Percentiles rank a stretch among this genome's conserved stretches.
phyloP scores from a whole-genome alignment of 192 early-diverging fungal species.

The Paraglomus occultum region DNA sequence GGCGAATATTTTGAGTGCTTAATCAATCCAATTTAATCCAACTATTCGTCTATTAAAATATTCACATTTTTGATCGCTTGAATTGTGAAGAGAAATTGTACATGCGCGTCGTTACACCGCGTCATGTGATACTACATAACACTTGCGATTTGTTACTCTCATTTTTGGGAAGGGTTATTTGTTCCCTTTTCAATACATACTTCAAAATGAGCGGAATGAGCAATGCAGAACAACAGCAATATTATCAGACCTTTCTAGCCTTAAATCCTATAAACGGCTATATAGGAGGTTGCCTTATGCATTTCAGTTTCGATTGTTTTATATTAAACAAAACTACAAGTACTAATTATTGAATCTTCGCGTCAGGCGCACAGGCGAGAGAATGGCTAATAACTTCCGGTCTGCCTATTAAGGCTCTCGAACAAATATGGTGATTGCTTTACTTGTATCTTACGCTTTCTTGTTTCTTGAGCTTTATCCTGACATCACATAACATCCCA shows the following conservation, averaged over 20 bases:
- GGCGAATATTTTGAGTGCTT: too few species aligned
- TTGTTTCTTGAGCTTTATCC: neutral
- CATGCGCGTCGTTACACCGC: too few species aligned
- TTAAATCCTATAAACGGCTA: conserved; percentile 6
- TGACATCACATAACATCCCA: neutral
- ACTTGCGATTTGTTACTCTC: too few species aligned
- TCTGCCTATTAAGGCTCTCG: conserved; percentile 37
- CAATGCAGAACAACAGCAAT: conserved; percentile 13
- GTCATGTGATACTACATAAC: too few species aligned
- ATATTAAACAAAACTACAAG: neutral
- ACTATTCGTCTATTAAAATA: too few species aligned
- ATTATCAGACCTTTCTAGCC: conserved; percentile 13
- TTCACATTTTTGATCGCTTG: too few species aligned
- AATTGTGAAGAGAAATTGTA: too few species aligned
- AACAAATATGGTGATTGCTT: conserved; percentile 43
- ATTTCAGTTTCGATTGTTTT: neutral
- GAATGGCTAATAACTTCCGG: conserved; percentile 42
- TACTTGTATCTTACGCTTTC: neutral
- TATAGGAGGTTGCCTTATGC: neutral
- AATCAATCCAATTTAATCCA: too few species aligned
- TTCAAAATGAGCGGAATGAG: conserved; percentile 15
- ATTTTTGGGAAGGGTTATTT: too few species aligned
- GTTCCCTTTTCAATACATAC: too few species aligned
- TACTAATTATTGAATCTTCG: too few species aligned
- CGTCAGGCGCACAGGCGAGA: conserved; percentile 38